These are phyloP conservation scores for Cryptosporidium meleagridis DNA, from an alignment of 169 alveolate genomes.

Conservation along the genomic window DNA sequence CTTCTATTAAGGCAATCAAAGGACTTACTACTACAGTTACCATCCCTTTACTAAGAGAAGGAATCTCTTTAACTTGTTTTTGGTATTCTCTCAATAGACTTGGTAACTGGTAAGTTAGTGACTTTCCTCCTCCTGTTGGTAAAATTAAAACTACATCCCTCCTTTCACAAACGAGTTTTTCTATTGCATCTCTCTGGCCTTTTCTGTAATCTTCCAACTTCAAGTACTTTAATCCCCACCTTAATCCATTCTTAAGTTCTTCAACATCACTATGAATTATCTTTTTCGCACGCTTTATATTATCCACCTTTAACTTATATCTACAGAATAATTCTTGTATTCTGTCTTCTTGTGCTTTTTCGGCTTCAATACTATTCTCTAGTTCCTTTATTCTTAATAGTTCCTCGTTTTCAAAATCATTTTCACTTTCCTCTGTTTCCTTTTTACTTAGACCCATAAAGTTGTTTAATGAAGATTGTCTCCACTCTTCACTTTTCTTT, in stretches of 20 bases:
- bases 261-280: neutral
- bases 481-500: neutral
- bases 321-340: slow-evolving; percentile 25
- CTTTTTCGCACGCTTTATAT: neutral
- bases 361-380: slow-evolving; percentile 13
- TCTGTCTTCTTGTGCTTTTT: slow-evolving; percentile 36
- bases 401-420: slow-evolving; percentile 28
- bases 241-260: slow-evolving; percentile 19
- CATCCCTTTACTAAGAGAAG: slow-evolving; percentile 82
- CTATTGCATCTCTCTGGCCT: slow-evolving; percentile 85
- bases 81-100: slow-evolving; percentile 82
- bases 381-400: neutral
- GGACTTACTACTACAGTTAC: slow-evolving; percentile 96
- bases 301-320: slow-evolving; percentile 19
- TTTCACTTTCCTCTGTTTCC: neutral
- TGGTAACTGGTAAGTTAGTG: slow-evolving; percentile 94
- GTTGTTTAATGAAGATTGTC: slow-evolving; percentile 30
- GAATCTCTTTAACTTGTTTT: slow-evolving; percentile 24
- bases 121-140: slow-evolving; percentile 99
- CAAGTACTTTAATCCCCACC: slow-evolving; percentile 24
- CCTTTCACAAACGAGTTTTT: slow-evolving; percentile 81
- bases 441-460: slow-evolving; percentile 11
- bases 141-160: slow-evolving; percentile 91
- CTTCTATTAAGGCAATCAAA: slow-evolving; percentile 93
- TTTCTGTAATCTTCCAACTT: slow-evolving; percentile 78